Percentiles rank a stretch among this genome's conserved stretches.
These are phyloP conservation scores for Aspergillus niger DNA, from an alignment of 2,329 filamentous ascomycete species.

Conservation along the genomic window DNA sequence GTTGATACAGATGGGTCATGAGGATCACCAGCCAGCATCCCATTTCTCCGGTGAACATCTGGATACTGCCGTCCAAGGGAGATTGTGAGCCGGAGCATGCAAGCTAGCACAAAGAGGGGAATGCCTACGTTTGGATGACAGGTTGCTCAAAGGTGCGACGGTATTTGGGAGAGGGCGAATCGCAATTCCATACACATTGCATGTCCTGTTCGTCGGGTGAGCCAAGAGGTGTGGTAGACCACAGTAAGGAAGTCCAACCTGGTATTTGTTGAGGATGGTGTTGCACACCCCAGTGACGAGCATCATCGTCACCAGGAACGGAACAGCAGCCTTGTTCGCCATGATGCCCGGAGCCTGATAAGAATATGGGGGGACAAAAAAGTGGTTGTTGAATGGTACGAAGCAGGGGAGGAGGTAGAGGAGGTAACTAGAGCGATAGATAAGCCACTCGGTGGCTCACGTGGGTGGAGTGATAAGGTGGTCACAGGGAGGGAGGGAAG, in stretches of 20 bases:
- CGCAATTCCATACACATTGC: conserved; percentile 92
- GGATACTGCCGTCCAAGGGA: conserved; percentile 51
- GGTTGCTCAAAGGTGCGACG: conserved; percentile 85
- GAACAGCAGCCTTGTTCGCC: conserved; percentile 71
- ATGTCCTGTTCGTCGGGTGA: conserved; percentile 64
- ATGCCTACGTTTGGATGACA: conserved; percentile 76
- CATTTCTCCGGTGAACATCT: conserved; percentile 98
- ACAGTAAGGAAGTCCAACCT: conserved; percentile 57
- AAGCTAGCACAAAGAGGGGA: background rate
- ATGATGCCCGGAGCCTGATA: conserved; percentile 50
- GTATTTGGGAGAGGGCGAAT: conserved; percentile 65
- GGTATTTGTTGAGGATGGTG: conserved; percentile 94
- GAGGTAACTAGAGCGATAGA: background rate
- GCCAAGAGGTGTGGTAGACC: background rate
- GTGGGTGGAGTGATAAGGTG: background rate
- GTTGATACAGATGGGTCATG: conserved; percentile 65
- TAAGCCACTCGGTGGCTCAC: background rate
- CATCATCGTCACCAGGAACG: conserved; percentile 93
- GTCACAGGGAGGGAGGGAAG: background rate
- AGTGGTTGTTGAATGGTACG: background rate
- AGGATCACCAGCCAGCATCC: conserved; percentile 93
- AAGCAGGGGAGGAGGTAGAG: background rate
- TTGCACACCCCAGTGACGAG: conserved; percentile 94
- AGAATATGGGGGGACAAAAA: conserved; percentile 4
- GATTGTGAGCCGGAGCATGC: background rate